Percentiles rank a stretch among this genome's conserved stretches.
Conservation (phyloP, 345 rosid species). For the Conringia planisiliqua region DNA sequence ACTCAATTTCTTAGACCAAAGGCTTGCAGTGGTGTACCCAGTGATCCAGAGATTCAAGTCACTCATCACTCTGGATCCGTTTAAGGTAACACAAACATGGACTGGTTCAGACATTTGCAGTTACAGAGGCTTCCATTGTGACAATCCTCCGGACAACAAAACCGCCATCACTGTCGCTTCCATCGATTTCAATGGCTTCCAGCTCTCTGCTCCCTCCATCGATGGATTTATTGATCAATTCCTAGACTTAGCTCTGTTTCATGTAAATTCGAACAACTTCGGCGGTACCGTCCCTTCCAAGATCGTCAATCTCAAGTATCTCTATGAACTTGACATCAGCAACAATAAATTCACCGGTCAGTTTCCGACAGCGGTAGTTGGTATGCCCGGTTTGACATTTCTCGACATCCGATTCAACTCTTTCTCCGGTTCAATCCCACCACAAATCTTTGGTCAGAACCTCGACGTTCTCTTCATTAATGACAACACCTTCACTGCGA, state of each 20-base stretch:
- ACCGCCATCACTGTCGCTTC: constrained; percentile 75
- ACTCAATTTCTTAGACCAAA: constrained; percentile 53
- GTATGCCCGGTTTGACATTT: constrained; percentile 52
- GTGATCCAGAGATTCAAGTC: constrained; percentile 75
- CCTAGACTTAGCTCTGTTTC: constrained; percentile 75
- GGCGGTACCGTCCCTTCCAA: constrained; percentile 52
- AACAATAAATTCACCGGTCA: constrained; percentile 73
- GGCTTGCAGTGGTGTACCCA: constrained; percentile 70
- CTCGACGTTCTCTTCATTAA: constrained; percentile 71
- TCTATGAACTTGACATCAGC: constrained; percentile 84
- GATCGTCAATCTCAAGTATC: constrained; percentile 60
- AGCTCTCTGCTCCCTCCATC: constrained; percentile 64
- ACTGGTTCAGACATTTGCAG: constrained; percentile 67
- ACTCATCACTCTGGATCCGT: constrained; percentile 63
- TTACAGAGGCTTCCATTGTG: constrained; percentile 81
- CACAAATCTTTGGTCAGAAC: constrained; percentile 55
- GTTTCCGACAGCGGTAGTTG: constrained; percentile 58
- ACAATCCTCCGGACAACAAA: constrained; percentile 70
- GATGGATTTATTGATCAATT: constrained; percentile 73
- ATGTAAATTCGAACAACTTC: constrained; percentile 82
- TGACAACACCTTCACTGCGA: constrained; percentile 53
- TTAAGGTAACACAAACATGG: constrained; percentile 69
- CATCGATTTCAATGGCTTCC: constrained; percentile 86
- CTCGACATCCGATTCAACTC: constrained; percentile 72
- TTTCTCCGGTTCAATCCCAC: constrained; percentile 70